Evolutionary conservation across 2,329 filamentous ascomycete species (phyloP), one percentile per base, ranked within the genome.

Genomic region (Parascedosporium putredinis): DNA sequence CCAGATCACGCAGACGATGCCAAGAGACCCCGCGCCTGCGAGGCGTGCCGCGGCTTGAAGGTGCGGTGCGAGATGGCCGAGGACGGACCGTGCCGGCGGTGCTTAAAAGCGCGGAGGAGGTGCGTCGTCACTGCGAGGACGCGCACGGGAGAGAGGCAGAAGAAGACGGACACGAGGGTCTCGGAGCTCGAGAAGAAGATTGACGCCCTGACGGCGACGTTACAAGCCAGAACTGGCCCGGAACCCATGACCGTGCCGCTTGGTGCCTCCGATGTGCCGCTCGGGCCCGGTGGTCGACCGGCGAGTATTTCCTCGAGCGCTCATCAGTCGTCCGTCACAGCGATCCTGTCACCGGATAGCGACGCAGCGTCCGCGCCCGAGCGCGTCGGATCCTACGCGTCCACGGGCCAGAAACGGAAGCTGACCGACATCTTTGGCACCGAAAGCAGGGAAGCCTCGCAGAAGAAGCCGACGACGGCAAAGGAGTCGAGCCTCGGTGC

Each of bases 181-280:
- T 85, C 88, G 7, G 89, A 95, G 70, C 73, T 96, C 47, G 89
- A 95, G 71, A 88, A 84, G 72, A 94, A 94, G 70, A 91, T 95
- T 55, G 88, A 95, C 69, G 86, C 85, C 7, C 64, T 95, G 62
- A 95, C 87, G 6, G 86, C 88, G 5, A 88, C 81, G 31, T 63
- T 95, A 55, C 83, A 88, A 43, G 34, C 47, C 14, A 43, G 36
- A 16, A 25, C 34, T 22, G 36, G 47, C 4, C 27, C 47, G 8
- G 46, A 48, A 42, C n/a, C n/a, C n/a, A n/a, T n/a, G n/a, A n/a
- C n/a, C n/a, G n/a, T n/a, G n/a, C n/a, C n/a, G n/a, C n/a, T n/a
- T n/a, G n/a, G n/a, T n/a, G n/a, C n/a, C n/a, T n/a, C n/a, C n/a
- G n/a, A n/a, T n/a, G n/a, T n/a, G n/a, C n/a, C n/a, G n/a, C n/a